Conservation (phyloP, 1,139 yeast genomes). For the Blastobotrys serpentis region DNA sequence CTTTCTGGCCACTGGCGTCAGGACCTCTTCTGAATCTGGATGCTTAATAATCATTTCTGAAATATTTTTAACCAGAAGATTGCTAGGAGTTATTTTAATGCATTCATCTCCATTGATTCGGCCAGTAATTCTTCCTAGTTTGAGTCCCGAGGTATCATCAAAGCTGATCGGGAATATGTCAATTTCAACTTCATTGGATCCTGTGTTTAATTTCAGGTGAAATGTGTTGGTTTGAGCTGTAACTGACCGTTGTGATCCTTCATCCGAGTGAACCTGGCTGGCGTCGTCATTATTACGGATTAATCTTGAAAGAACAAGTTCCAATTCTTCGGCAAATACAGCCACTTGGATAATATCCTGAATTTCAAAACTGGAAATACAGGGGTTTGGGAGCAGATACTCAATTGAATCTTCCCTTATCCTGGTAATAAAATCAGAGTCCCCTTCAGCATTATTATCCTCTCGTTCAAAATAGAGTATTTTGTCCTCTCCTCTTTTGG, state of each 20-base stretch:
- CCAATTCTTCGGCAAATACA: slow-evolving; percentile 11
- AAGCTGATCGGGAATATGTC: slow-evolving; percentile 27
- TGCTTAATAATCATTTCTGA: slow-evolving; percentile 14
- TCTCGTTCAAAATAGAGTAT: slow-evolving; percentile 17
- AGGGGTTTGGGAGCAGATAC: slow-evolving; percentile 27
- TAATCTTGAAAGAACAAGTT: background rate
- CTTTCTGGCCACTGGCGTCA: slow-evolving; percentile 10
- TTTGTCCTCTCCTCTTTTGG: background rate
- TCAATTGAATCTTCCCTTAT: slow-evolving; percentile 16
- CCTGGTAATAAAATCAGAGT: slow-evolving; percentile 14
- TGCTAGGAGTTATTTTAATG: slow-evolving; percentile 9
- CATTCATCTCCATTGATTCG: slow-evolving; percentile 9
- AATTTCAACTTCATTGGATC: slow-evolving; percentile 17
- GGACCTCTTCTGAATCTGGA: slow-evolving; percentile 19
- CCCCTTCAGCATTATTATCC: slow-evolving; percentile 12
- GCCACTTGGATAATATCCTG: slow-evolving; percentile 21
- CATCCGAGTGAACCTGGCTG: background rate
- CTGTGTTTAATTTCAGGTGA: slow-evolving; percentile 19
- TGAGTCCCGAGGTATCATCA: slow-evolving; percentile 16
- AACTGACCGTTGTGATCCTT: slow-evolving; percentile 3
- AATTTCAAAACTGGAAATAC: slow-evolving; percentile 16
- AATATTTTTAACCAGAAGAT: slow-evolving; percentile 8
- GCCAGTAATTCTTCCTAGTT: slow-evolving; percentile 11
- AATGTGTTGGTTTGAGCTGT: slow-evolving; percentile 25
- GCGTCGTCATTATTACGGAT: background rate